These are phyloP conservation scores for Tetrahymena malaccensis DNA, from an alignment of 73 alveolate genomes.

Conservation along the genomic window DNA sequence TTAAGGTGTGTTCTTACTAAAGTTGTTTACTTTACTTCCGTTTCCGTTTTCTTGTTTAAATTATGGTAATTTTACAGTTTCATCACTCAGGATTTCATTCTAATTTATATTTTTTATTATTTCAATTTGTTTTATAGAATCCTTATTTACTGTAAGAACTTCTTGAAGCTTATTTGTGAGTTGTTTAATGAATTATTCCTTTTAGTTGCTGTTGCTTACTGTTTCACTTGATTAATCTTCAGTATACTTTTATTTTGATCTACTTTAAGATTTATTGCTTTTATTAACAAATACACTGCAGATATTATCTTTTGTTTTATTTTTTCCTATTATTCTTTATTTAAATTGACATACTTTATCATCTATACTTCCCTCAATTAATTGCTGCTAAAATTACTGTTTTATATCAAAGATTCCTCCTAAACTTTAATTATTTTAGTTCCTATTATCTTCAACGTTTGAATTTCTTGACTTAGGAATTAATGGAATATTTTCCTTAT, in stretches of 20 bases:
- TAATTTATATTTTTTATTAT: neutral
- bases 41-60: neutral
- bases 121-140: neutral
- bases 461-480: neutral
- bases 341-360: neutral
- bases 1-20: too few species aligned
- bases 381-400: neutral
- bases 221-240: neutral
- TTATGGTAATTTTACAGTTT: neutral
- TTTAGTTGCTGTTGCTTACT: neutral
- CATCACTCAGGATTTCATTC: neutral
- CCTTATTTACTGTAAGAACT: neutral
- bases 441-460: neutral
- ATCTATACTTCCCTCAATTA: neutral
- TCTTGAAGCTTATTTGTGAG: neutral
- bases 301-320: neutral
- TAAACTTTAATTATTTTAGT: neutral
- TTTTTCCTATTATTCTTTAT: neutral
- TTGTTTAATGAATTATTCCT: neutral
- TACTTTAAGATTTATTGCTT: neutral
- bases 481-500: neutral
- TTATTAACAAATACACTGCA: neutral
- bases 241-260: neutral
- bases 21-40: neutral
- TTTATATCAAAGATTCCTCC: neutral